Evolutionary conservation across 1,284 basidiomycete species (phyloP).

Genomic region (Naganishia sp.): DNA sequence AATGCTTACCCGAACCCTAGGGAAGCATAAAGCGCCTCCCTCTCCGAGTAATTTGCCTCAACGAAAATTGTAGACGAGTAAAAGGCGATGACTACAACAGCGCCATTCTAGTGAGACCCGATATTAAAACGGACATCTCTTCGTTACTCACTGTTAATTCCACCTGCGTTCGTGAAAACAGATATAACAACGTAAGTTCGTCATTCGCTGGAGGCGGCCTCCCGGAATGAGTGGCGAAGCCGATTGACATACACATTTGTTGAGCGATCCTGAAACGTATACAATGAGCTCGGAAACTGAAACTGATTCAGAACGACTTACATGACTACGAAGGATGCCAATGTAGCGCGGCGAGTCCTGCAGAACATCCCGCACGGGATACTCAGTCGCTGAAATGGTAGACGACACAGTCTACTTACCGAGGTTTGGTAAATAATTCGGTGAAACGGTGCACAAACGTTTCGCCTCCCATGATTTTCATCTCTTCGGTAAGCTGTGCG

Average conservation of each 20-base stretch:
- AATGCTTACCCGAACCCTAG: constrained; percentile 59
- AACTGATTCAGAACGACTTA: neutral
- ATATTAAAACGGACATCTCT: no score
- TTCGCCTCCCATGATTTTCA: constrained; percentile 58
- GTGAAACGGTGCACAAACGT: constrained; percentile 55
- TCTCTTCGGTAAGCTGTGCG: constrained; percentile 67
- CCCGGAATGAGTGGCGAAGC: no score
- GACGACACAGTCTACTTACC: neutral
- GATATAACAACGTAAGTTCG: no score
- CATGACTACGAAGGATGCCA: constrained; percentile 69
- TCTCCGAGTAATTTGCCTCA: constrained; percentile 55
- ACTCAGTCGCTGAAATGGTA: no score
- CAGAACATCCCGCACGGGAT: neutral
- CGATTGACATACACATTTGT: constrained; percentile 21
- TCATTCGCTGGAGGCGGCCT: no score
- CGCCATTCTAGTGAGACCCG: no score
- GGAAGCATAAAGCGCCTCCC: constrained; percentile 61
- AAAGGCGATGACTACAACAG: constrained; percentile 26
- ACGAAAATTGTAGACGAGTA: constrained; percentile 58
- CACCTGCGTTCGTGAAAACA: neutral
- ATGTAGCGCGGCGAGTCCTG: constrained; percentile 70
- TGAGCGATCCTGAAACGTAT: constrained; percentile 48
- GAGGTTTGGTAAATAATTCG: constrained; percentile 69
- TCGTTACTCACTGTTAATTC: constrained; percentile 22
- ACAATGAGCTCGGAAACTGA: neutral